Conservation (phyloP, 1,139 yeast genomes). For the Taphrina wiesneri region DNA sequence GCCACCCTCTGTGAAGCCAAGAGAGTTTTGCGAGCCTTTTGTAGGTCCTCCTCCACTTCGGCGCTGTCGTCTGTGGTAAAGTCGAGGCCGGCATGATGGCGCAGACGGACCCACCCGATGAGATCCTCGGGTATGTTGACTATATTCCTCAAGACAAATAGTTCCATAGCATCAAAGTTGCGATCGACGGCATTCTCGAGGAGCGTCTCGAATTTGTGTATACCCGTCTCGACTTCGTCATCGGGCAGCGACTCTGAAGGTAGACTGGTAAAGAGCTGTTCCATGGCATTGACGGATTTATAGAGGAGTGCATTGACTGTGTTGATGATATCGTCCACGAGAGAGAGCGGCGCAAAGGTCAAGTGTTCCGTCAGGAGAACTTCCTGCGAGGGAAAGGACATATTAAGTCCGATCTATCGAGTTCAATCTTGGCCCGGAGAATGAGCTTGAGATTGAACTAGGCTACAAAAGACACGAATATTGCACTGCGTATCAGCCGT, state of each 20-base stretch:
- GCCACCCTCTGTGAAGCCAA: slow-evolving; percentile 16
- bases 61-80: slow-evolving; percentile 26
- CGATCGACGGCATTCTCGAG: slow-evolving; percentile 77
- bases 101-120: slow-evolving; percentile 67
- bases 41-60: slow-evolving; percentile 31
- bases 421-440: no score
- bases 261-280: slow-evolving; percentile 54
- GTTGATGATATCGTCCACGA: slow-evolving; percentile 85
- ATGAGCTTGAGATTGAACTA: no score
- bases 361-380: slow-evolving; percentile 74
- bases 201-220: slow-evolving; percentile 76
- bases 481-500: no score
- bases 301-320: slow-evolving; percentile 83
- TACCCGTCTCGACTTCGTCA: slow-evolving; percentile 70
- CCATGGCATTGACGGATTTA: slow-evolving; percentile 79
- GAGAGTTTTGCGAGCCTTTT: slow-evolving; percentile 21
- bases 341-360: slow-evolving; percentile 81
- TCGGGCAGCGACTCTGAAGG: slow-evolving; percentile 40
- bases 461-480: no score
- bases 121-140: slow-evolving; percentile 70
- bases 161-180: slow-evolving; percentile 83
- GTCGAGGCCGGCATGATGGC: slow-evolving; percentile 58
- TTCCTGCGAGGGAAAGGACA: slow-evolving; percentile 28
- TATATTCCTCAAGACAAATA: slow-evolving; percentile 76
- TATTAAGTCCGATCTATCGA: no score